A percentile compares a stretch with the other conserved stretches of the same genome.
Conservation (phyloP, 2,329 filamentous ascomycete genomes). For the Metarhizium brunneum region DNA sequence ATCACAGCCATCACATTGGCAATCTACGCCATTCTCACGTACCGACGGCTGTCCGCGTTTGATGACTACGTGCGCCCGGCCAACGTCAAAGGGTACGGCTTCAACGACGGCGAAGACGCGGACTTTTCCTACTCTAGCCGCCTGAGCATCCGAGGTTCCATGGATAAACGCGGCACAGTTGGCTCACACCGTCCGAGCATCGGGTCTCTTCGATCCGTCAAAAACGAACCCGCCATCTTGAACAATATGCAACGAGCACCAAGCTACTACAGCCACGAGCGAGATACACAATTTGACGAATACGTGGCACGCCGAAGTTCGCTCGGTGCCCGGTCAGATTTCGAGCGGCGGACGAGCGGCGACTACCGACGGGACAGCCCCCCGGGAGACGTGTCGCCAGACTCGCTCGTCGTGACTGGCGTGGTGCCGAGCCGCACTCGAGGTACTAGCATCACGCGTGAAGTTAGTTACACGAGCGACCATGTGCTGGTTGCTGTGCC, state of each 20-base stretch:
- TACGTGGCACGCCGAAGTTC: constrained; percentile 28
- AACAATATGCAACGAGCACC: constrained; percentile 14
- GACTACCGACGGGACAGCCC: constrained; percentile 22
- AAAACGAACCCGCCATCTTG: constrained; percentile 13
- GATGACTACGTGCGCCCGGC: constrained; percentile 41
- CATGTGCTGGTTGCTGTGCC: constrained; percentile 28
- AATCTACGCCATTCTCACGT: constrained; percentile 36
- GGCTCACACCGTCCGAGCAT: constrained; percentile 21
- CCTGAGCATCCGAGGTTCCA: constrained; percentile 12
- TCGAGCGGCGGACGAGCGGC: constrained; percentile 19
- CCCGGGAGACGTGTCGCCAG: constrained; percentile 2
- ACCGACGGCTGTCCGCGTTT: constrained; percentile 37
- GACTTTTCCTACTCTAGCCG: constrained; percentile 16
- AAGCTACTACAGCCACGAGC: constrained; percentile 32
- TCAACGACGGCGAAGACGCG: constrained; percentile 23
- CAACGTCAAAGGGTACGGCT: constrained; percentile 41
- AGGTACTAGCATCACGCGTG: constrained; percentile 18
- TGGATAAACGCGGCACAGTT: constrained; percentile 18
- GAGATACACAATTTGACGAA: constrained; percentile 38
- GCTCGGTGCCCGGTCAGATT: constrained; percentile 13
- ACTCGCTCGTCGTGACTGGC: background rate
- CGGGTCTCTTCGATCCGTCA: constrained; percentile 9
- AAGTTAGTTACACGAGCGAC: constrained; percentile 27
- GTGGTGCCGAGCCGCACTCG: constrained; percentile 12
- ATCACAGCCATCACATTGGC: constrained; percentile 32